These are phyloP conservation scores for Cordia subcordata DNA, from an alignment of 257 asterid genomes.

Conservation along the genomic window DNA sequence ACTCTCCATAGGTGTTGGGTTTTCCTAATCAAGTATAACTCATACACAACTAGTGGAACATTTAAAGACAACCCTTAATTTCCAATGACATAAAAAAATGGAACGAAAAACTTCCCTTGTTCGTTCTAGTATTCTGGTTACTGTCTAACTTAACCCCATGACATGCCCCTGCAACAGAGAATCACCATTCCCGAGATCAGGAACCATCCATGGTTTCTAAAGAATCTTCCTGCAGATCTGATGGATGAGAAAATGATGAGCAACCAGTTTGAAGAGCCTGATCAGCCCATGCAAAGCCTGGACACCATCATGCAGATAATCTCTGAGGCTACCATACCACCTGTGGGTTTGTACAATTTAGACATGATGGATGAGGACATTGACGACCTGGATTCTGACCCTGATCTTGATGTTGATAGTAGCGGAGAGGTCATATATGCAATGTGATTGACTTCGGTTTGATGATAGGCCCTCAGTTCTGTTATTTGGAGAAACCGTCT, in stretches of 20 bases:
- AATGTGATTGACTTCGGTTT: slow-evolving; percentile 30
- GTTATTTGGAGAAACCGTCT: no score
- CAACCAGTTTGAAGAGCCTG: slow-evolving; percentile 77
- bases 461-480: no score
- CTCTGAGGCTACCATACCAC: slow-evolving; percentile 90
- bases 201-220: slow-evolving; percentile 74
- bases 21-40: background rate
- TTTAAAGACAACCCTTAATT: no score
- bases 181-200: slow-evolving; percentile 73
- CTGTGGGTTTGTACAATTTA: slow-evolving; percentile 57
- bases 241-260: slow-evolving; percentile 61
- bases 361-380: slow-evolving; percentile 87
- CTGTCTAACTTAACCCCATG: background rate
- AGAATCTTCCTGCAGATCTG: slow-evolving; percentile 84
- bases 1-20: background rate
- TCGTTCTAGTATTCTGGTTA: background rate
- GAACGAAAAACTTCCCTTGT: background rate
- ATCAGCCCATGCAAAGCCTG: slow-evolving; percentile 84
- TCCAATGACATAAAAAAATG: background rate
- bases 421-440: slow-evolving; percentile 96
- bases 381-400: slow-evolving; percentile 83
- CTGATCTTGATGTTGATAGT: slow-evolving; percentile 90
- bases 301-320: slow-evolving; percentile 88
- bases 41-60: no score
- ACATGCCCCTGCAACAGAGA: slow-evolving; percentile 47